phyloP scores from a whole-genome alignment of 805 yeast species.

The Saccharomycopsis sp. region DNA sequence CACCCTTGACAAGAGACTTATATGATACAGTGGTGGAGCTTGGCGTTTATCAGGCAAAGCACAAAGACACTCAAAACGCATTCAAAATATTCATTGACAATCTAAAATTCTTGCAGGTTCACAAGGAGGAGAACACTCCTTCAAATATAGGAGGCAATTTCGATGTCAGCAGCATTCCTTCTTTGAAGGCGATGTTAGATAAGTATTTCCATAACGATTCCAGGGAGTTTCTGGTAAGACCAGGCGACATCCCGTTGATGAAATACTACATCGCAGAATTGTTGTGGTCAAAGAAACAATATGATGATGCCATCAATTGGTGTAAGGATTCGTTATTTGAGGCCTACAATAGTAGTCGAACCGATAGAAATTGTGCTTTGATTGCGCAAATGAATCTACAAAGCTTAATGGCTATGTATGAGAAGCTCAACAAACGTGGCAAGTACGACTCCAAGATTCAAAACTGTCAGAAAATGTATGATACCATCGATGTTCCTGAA shows the following conservation, averaged over 20 bases:
- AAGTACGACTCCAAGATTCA: conserved; percentile 15
- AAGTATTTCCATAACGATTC: conserved; percentile 5
- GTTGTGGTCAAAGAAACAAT: conserved; percentile 31
- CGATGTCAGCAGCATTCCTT: conserved; percentile 3
- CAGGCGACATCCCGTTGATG: conserved; percentile 30
- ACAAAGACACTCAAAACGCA: conserved; percentile 23
- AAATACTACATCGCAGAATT: conserved; percentile 39
- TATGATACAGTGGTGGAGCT: conserved; percentile 25
- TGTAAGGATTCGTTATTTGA: conserved; percentile 34
- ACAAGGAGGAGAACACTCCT: conserved; percentile 17
- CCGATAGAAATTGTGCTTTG: conserved; percentile 33
- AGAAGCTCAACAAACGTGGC: conserved; percentile 15
- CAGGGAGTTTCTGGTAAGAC: conserved; percentile 19
- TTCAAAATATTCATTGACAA: conserved; percentile 32
- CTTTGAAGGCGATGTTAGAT: conserved; percentile 4
- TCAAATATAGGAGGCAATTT: background rate
- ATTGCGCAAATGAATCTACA: conserved; percentile 33
- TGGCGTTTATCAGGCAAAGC: conserved; percentile 24
- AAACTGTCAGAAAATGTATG: conserved; percentile 18
- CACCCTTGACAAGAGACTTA: conserved; percentile 22
- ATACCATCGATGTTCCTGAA: conserved; percentile 17
- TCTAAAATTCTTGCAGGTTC: conserved; percentile 29
- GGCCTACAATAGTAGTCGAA: conserved; percentile 27
- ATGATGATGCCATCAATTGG: conserved; percentile 34
- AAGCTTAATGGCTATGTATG: conserved; percentile 32